Percentiles rank a stretch among this genome's conserved stretches.
Conservation (phyloP, 176 grass and related monocot genomes). For the Ananas comosus region DNA sequence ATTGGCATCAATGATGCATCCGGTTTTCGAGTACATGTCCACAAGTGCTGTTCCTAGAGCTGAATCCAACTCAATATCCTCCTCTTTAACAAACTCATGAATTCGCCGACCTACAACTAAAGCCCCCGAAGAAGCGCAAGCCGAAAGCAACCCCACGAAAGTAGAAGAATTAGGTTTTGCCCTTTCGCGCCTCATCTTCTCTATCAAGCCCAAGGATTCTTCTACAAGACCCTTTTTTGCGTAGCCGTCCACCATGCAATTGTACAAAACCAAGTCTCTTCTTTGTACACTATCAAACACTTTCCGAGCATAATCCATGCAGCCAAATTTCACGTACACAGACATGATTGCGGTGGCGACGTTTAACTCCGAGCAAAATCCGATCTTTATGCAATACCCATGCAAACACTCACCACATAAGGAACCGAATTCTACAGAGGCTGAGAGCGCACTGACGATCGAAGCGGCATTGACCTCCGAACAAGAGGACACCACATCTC, state of each 20-base stretch:
- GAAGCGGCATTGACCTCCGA: conserved; percentile 11
- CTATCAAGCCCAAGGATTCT: conserved; percentile 35
- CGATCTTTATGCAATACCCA: conserved; percentile 33
- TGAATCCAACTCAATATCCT: conserved; percentile 1
- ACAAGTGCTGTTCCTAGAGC: conserved; percentile 16
- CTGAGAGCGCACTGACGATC: conserved; percentile 17
- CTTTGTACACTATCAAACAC: conserved; percentile 26
- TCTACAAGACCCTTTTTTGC: conserved; percentile 33
- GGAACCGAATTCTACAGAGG: conserved; percentile 12
- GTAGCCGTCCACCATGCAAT: conserved; percentile 58
- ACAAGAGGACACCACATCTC: conserved; percentile 9
- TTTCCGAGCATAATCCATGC: conserved; percentile 20
- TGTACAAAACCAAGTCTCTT: conserved; percentile 51
- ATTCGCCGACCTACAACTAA: neutral
- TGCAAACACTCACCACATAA: conserved; percentile 25
- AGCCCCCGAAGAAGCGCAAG: conserved; percentile 8
- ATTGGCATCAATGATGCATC: conserved; percentile 13
- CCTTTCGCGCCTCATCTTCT: conserved; percentile 32
- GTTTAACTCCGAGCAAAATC: conserved; percentile 23
- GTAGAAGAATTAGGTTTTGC: conserved; percentile 37
- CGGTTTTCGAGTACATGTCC: conserved; percentile 23
- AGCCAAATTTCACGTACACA: conserved; percentile 24
- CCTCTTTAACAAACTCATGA: conserved; percentile 6
- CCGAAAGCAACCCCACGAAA: conserved; percentile 44
- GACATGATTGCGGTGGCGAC: conserved; percentile 35